A percentile compares a stretch with the other conserved stretches of the same genome.
phyloP scores from a whole-genome alignment of 2,329 filamentous ascomycete genomes.

The Didymellaceae sp. region DNA sequence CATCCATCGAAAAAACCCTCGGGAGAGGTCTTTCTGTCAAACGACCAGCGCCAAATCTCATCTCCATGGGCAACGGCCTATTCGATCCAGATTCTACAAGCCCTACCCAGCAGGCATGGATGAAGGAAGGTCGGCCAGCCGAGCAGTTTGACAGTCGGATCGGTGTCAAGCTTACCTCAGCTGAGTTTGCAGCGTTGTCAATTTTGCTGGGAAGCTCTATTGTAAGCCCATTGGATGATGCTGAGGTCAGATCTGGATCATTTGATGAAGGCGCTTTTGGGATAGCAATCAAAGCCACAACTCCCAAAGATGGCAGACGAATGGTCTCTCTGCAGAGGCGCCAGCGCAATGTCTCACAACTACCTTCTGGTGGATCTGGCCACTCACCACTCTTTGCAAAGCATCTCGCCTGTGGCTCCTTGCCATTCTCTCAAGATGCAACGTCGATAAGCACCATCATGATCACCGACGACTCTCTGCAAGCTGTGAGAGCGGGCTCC shows the following conservation, averaged over 20 bases:
- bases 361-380: conserved; percentile 30
- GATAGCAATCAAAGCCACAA: conserved; percentile 29
- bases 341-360: conserved; percentile 32
- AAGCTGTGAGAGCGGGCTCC: conserved; percentile 27
- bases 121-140: conserved; percentile 32
- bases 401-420: conserved; percentile 40
- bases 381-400: conserved; percentile 43
- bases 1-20: conserved; percentile 23
- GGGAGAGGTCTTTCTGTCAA: conserved; percentile 27
- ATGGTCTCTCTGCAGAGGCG: conserved; percentile 33
- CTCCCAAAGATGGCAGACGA: conserved; percentile 22
- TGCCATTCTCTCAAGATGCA: conserved; percentile 34
- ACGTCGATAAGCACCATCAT: conserved; percentile 32
- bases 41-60: conserved; percentile 17
- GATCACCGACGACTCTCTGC: conserved; percentile 31
- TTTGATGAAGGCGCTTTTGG: conserved; percentile 34
- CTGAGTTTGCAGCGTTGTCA: conserved; percentile 38
- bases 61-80: conserved; percentile 22
- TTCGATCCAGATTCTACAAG: conserved; percentile 8
- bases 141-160: conserved; percentile 22
- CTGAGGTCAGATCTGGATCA: background rate
- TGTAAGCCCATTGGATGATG: conserved; percentile 1
- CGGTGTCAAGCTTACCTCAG: conserved; percentile 25
- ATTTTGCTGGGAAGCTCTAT: conserved; percentile 37
- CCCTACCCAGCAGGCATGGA: conserved; percentile 28